Base-by-base conservation (phyloP, 345 rosid species). In the Mercurialis annua region DNA sequence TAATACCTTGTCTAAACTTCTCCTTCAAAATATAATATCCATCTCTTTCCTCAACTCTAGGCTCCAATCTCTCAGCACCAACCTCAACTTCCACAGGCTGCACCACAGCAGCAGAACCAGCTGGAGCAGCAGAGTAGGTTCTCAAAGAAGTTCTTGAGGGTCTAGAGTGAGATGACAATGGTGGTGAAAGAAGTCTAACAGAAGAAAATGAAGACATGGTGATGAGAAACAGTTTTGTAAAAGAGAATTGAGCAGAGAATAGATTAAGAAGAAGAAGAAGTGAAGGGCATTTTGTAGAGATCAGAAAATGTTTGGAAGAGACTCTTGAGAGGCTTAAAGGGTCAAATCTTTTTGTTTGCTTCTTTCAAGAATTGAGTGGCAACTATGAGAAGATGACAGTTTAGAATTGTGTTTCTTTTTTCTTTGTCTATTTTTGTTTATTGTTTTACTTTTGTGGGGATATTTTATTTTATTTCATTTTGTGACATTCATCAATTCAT, bases 11-110 rank as follows among this genome's bases (percentile, higher is more conserved):
- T 6, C 97, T 81, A 57, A 88, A 93, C 76, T 89, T 90, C 82
- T 93, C 96, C 80, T 90, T 93, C 77, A 93, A 81, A 51, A 89
- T 82, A 62, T 78, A 90, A 68, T 76, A 93, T 9, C 96, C 96
- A 73, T 86, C 87, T 66, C 47, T 83, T 78, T 86, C 82, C 66
- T 89, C 92, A 64, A 93, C 96, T 65, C 91, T 84, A 0, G 96
- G 92, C 74, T 90, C 96, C 68, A 90, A 75, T 70, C 97, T 87
- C 61, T 30, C 89, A 0, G 76, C 74, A n/a, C 79, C 96, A 0
- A 84, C 81, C 33, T 66, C 73, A 1, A 70, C 71, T 44, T 55
- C 29, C 0, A 43, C 81, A 10, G 79, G 65, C 33, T 50, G 67
- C 1, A 76, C 70, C 34, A 66, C 74, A 0, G 72, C 29, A 40